Base-by-base conservation (phyloP, 495 filamentous ascomycete species). In the Aspergillus panamensis region DNA sequence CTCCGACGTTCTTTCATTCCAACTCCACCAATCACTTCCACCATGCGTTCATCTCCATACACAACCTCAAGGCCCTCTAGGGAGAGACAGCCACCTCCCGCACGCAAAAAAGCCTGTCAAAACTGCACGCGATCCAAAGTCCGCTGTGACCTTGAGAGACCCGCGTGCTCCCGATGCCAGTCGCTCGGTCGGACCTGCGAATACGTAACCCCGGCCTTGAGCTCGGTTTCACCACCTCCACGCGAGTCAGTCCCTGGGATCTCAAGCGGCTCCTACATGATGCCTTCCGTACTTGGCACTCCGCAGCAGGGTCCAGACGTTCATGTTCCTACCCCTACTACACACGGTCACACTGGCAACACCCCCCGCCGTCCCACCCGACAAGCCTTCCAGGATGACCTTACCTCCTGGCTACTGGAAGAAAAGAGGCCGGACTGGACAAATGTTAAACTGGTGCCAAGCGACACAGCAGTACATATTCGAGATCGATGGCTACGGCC, bases 401-500 rank as follows among this genome's bases (percentile, higher is more conserved):
- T 25, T 25, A 2, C 25, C 25, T 2, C 2, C 57, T 20, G 21
- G 33, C 30, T 47, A 19, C 8, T 30, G 43, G 37, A n/a, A 47
- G 19, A 17, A 0, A 16, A n/a, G 20, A 21, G 7, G 16, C 29
- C 60, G 7, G 50, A 59, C 17, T 63, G 69, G 16, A 37, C 48
- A 0, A n/a, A 62, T 14, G n/a, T 61, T 7, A 48, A 65, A 6
- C 59, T 71, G 1, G 14, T 56, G 33, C 66, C 69, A 5, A 75
- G 74, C 69, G 57, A 68, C 6, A 71, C 74, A 59, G 75, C 69
- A 21, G 75, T 73, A 8, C 65, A 70, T 48, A 66, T 75, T 47
- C 66, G 70, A 0, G 70, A 68, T 48, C 62, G 64, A 39, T 69
- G 62, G 75, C 48, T 78, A 35, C 65, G 70, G 12, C 60, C 75